A percentile compares a stretch with the other conserved stretches of the same genome.
These are phyloP conservation scores for Zea luxurians DNA, from an alignment of 176 grass and related monocot genomes.

Conservation along the genomic window DNA sequence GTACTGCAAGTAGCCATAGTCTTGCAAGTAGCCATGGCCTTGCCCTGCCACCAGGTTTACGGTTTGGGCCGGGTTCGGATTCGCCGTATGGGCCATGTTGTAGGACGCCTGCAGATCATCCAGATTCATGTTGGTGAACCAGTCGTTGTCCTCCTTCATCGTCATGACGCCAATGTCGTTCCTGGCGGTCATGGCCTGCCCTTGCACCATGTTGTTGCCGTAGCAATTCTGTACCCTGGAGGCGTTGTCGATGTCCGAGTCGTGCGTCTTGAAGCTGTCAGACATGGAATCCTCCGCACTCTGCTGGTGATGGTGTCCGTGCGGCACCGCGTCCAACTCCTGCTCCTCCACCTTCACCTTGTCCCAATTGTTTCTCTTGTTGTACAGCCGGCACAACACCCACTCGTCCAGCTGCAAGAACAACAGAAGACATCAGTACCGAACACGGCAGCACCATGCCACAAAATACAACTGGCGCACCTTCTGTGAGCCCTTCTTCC, in stretches of 20 bases:
- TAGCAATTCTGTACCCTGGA: slow-evolving; percentile 20
- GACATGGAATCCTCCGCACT: slow-evolving; percentile 52
- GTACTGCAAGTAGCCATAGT: slow-evolving; percentile 39
- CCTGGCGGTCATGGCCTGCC: background rate
- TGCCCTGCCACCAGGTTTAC: slow-evolving; percentile 39
- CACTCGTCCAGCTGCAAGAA: slow-evolving; percentile 59
- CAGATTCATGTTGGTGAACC: slow-evolving; percentile 49
- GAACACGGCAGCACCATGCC: background rate
- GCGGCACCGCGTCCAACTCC: slow-evolving; percentile 4
- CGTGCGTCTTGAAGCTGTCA: slow-evolving; percentile 61
- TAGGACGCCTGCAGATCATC: slow-evolving; percentile 56
- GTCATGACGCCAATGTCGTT: slow-evolving; percentile 23
- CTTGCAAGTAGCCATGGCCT: slow-evolving; percentile 44
- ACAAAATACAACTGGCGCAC: slow-evolving; percentile 13
- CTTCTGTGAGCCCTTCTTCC: slow-evolving; percentile 60
- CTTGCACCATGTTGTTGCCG: slow-evolving; percentile 33
- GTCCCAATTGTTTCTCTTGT: slow-evolving; percentile 88
- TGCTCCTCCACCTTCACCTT: slow-evolving; percentile 46
- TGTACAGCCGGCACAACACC: slow-evolving; percentile 77
- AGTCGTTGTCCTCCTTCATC: slow-evolving; percentile 64
- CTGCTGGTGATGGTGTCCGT: background rate
- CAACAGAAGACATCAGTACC: background rate
- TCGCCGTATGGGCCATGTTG: slow-evolving; percentile 40
- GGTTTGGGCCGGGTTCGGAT: slow-evolving; percentile 27
- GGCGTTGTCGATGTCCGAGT: slow-evolving; percentile 63